Evolutionary conservation across 2,329 filamentous ascomycete genomes (phyloP).

Genomic region (Colletotrichum neosansevieriae): DNA sequence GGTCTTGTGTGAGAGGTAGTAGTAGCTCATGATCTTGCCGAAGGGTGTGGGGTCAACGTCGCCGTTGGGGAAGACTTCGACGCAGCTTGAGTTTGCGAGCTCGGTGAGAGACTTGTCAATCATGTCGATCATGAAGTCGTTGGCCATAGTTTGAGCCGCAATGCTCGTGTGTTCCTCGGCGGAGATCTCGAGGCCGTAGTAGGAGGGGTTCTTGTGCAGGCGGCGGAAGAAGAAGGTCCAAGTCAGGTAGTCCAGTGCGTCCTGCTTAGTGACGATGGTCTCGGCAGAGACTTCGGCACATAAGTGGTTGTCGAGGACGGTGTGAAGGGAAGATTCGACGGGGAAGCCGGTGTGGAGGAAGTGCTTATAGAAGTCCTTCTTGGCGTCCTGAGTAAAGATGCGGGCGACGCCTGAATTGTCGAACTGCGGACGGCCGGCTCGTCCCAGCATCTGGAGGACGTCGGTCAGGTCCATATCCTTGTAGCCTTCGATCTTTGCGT

Average conservation of each 20-base stretch:
- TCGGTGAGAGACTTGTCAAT: constrained; percentile 88
- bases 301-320: constrained; percentile 96
- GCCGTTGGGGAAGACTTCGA: constrained; percentile 85
- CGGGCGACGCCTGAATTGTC: constrained; percentile 95
- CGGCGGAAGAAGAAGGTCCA: constrained; percentile 99
- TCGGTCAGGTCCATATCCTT: constrained; percentile 99
- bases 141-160: constrained; percentile 86
- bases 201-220: constrained; percentile 97
- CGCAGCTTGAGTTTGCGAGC: constrained; percentile 85
- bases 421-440: constrained; percentile 95
- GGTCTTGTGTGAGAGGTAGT: constrained; percentile 96
- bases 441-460: constrained; percentile 96
- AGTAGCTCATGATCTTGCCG: constrained; percentile 99
- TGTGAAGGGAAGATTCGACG: constrained; percentile 95
- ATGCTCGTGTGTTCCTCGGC: constrained; percentile 92
- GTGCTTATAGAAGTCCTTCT: constrained; percentile 99
- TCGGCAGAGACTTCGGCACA: constrained; percentile 94
- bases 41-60: constrained; percentile 91
- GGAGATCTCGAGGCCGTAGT: constrained; percentile 95
- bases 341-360: constrained; percentile 98
- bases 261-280: constrained; percentile 93
- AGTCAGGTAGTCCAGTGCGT: constrained; percentile 95
- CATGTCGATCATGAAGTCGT: constrained; percentile 94
- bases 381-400: constrained; percentile 96
- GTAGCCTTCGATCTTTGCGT: constrained; percentile 97